A percentile compares a stretch with the other conserved stretches of the same genome.
Conservation (phyloP, 2,329 filamentous ascomycete genomes). For the Plenodomus lindquistii region DNA sequence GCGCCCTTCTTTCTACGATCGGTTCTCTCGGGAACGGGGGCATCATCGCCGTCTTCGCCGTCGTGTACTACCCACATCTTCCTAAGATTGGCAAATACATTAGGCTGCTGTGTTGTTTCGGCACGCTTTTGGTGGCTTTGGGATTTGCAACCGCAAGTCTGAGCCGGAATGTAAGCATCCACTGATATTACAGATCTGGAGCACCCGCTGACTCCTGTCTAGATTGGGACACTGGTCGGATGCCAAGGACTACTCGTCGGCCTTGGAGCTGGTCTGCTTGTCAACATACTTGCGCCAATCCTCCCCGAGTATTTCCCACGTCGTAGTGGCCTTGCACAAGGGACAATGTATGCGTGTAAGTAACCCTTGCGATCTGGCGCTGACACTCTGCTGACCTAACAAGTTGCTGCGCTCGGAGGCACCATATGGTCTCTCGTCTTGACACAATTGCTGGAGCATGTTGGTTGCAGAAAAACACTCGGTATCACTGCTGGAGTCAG, state of each 20-base stretch:
- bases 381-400: background rate
- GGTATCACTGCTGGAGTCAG: slow-evolving; percentile 47
- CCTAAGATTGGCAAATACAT: slow-evolving; percentile 22
- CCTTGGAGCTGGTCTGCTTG: slow-evolving; percentile 50
- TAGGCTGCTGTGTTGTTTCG: slow-evolving; percentile 15
- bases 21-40: slow-evolving; percentile 25
- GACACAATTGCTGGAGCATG: slow-evolving; percentile 45
- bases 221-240: slow-evolving; percentile 48
- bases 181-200: background rate
- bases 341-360: slow-evolving; percentile 17
- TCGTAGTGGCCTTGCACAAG: slow-evolving; percentile 46
- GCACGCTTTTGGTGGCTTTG: slow-evolving; percentile 14
- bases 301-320: slow-evolving; percentile 56
- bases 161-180: slow-evolving; percentile 18
- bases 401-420: slow-evolving; percentile 21
- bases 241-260: slow-evolving; percentile 52
- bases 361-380: background rate
- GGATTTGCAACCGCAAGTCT: slow-evolving; percentile 17
- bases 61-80: slow-evolving; percentile 22
- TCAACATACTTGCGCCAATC: slow-evolving; percentile 51
- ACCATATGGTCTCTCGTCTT: slow-evolving; percentile 24
- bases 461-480: slow-evolving; percentile 53
- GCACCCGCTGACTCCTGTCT: slow-evolving; percentile 3
- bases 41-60: slow-evolving; percentile 17
- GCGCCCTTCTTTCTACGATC: slow-evolving; percentile 21